Evolutionary conservation across 2,329 filamentous ascomycete genomes (phyloP), one percentile per base, ranked within the genome.

Genomic region (Aspergillus costaricaensis): DNA sequence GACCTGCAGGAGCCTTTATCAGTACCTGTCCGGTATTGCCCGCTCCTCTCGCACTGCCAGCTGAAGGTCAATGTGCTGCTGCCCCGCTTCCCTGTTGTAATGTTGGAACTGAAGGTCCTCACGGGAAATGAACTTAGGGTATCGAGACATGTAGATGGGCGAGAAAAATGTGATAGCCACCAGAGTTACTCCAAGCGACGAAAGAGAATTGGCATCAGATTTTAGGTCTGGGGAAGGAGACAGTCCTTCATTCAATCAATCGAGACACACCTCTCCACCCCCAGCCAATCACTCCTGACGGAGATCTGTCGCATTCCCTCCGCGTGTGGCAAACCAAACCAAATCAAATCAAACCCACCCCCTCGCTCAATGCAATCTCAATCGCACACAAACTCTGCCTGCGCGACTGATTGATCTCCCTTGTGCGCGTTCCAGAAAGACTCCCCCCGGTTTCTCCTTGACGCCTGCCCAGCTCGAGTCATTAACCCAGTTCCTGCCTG

Each of bases 231-330:
- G 32, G 32, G 32, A 23, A 44, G 17, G 10, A 2, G 17, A 44
- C n/a, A 12, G 39, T 14, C 41, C 41, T 44, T 44, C 41, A 19
- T 23, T 44, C 41, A 44, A 27, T 44, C 41, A 44, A 27, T 44
- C 9, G 2, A 44, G 10, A 36, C 41, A 32, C 41, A 44, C 41
- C 23, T 27, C 25, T 19, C 41, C 41, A 23, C 14, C 47, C 47
- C 47, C 23, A 30, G 47, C 47, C 47, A 50, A 50, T 50, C 47
- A 50, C 25, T 27, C 47, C 47, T 50, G n/a, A n/a, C 47, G 47
- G 25, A 50, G 47, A 50, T 50, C 47, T 50, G 47, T 50, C 19
- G 47, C 47, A 50, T 50, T 50, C 47, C 47, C 47, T 50, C 47
- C 47, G 47, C 47, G 47, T 50, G 47, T 50, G 47, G 47, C 47